Percentiles rank a stretch among this genome's conserved stretches.
phyloP scores from a whole-genome alignment of 495 filamentous ascomycete species.

The Physcia stellaris region DNA sequence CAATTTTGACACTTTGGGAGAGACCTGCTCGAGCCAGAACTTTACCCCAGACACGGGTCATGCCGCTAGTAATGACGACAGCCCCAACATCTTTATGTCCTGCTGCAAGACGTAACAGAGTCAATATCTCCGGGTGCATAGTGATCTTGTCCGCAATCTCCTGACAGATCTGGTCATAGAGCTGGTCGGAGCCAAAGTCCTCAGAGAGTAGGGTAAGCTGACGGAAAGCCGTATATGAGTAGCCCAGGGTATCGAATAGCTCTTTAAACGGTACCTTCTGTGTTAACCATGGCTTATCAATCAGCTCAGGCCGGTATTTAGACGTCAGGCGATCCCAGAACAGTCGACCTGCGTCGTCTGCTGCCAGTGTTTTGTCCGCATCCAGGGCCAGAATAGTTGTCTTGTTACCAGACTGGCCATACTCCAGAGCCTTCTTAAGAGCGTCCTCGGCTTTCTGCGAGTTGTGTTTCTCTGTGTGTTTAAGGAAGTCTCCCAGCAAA shows the following conservation, averaged over 20 bases:
- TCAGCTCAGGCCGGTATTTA: constrained; percentile 1
- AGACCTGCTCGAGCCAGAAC: constrained; percentile 37
- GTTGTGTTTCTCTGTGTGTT: constrained; percentile 31
- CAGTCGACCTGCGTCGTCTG: constrained; percentile 37
- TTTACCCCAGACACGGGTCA: constrained; percentile 42
- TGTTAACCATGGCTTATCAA: constrained; percentile 1
- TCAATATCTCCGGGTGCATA: constrained; percentile 36
- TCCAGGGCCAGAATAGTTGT: constrained; percentile 42
- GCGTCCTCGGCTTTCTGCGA: constrained; percentile 18
- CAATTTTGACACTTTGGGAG: constrained; percentile 29
- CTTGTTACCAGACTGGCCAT: constrained; percentile 8
- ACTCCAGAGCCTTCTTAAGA: constrained; percentile 27
- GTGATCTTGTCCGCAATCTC: constrained; percentile 28
- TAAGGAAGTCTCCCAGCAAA: constrained; percentile 26
- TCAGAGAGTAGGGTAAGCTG: constrained; percentile 45
- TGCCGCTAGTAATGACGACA: constrained; percentile 44
- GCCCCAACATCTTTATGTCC: constrained; percentile 30
- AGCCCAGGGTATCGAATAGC: constrained; percentile 38
- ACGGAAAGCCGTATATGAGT: constrained; percentile 43
- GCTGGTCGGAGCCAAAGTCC: constrained; percentile 25
- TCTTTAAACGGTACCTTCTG: constrained; percentile 24
- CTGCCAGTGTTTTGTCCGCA: constrained; percentile 42
- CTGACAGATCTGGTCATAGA: constrained; percentile 35
- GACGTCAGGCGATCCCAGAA: constrained; percentile 33
- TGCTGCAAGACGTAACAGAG: constrained; percentile 26